These are phyloP conservation scores for Auriscalpium orientale DNA, from an alignment of 768 basidiomycete genomes.

Conservation along the genomic window DNA sequence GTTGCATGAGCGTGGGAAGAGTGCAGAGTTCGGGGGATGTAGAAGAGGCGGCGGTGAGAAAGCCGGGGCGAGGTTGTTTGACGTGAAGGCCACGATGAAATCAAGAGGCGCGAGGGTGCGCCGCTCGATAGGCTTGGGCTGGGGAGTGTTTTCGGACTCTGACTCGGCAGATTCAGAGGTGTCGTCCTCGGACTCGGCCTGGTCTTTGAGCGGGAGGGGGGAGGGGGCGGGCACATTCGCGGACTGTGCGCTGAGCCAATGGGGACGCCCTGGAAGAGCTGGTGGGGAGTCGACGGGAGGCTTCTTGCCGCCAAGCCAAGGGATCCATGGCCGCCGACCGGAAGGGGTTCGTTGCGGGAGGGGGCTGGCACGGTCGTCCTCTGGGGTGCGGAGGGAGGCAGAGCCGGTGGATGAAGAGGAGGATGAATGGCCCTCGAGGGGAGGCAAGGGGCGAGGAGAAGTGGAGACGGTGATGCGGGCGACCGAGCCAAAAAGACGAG, in stretches of 20 bases:
- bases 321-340: constrained; percentile 39
- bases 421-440: constrained; percentile 38
- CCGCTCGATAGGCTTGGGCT: constrained; percentile 8
- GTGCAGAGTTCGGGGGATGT: constrained; percentile 22
- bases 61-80: constrained; percentile 35
- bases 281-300: background rate
- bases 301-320: constrained; percentile 42
- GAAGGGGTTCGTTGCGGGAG: constrained; percentile 22
- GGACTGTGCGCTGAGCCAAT: constrained; percentile 1
- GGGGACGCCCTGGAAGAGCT: background rate
- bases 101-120: constrained; percentile 25
- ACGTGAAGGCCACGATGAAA: constrained; percentile 34
- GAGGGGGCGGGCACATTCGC: background rate
- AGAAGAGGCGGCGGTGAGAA: constrained; percentile 40
- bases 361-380: constrained; percentile 34
- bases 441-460: constrained; percentile 13
- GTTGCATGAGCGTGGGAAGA: constrained; percentile 50
- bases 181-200: constrained; percentile 13
- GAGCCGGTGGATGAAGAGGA: constrained; percentile 51
- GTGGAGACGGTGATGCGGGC: constrained; percentile 21
- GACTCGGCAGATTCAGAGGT: constrained; percentile 11
- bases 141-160: constrained; percentile 19
- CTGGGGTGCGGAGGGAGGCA: constrained; percentile 44
- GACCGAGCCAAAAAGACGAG: constrained; percentile 8
- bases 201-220: background rate